Evolutionary conservation across 805 yeast species (phyloP).

Genomic region (Metahyphopichia silvanorum): DNA sequence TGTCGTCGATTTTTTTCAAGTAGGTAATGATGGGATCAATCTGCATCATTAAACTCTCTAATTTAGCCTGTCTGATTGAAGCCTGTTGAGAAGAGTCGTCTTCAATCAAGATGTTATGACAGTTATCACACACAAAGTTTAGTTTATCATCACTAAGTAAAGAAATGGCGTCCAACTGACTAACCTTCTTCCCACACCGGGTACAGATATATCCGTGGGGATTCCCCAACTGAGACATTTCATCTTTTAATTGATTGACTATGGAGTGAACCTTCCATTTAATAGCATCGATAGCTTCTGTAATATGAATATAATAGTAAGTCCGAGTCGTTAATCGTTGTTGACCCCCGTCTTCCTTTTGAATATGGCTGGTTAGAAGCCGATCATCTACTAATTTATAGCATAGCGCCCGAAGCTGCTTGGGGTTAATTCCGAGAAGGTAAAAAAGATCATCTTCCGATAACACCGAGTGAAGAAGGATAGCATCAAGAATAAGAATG

Average conservation of each 20-base stretch:
- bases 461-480: constrained; percentile 81
- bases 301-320: constrained; percentile 81
- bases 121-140: constrained; percentile 79
- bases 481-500: constrained; percentile 81
- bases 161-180: constrained; percentile 85
- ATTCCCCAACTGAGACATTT: constrained; percentile 77
- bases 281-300: constrained; percentile 92
- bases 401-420: constrained; percentile 80
- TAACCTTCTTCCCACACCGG: constrained; percentile 73
- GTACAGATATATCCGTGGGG: constrained; percentile 96
- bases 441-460: constrained; percentile 88
- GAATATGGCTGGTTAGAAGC: constrained; percentile 64
- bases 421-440: constrained; percentile 78
- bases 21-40: constrained; percentile 83
- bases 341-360: constrained; percentile 53
- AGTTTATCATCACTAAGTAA: constrained; percentile 75
- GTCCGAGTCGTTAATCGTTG: constrained; percentile 69
- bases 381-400: constrained; percentile 83
- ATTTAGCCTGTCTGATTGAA: constrained; percentile 71
- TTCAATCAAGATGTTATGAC: constrained; percentile 74
- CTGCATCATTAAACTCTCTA: constrained; percentile 84
- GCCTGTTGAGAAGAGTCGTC: constrained; percentile 87
- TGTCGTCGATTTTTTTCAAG: constrained; percentile 53
- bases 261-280: constrained; percentile 94
- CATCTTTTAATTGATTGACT: constrained; percentile 75